These are phyloP conservation scores for Oryza officinalis DNA, from an alignment of 176 grass and related monocot genomes.

Conservation along the genomic window DNA sequence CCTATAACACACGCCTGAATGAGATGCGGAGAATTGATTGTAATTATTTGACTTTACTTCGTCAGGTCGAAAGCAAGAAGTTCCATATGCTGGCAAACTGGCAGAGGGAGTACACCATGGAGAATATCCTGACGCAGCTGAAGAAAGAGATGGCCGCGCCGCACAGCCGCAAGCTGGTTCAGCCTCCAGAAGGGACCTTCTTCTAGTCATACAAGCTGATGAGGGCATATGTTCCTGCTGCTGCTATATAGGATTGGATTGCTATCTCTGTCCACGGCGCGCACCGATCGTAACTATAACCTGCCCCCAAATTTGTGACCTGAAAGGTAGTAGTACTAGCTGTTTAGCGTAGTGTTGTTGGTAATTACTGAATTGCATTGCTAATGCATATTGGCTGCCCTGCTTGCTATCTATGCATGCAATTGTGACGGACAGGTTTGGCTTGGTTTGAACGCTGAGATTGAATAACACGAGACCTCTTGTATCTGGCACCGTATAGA, in stretches of 20 bases:
- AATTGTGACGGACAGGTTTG: not conserved
- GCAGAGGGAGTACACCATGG: conserved; percentile 59
- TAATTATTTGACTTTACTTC: not conserved
- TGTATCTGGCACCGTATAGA: not conserved
- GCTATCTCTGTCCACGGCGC: not conserved
- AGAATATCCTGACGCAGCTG: conserved; percentile 49
- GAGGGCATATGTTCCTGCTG: not conserved
- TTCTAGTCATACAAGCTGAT: not conserved
- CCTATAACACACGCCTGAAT: not conserved
- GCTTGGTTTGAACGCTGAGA: not conserved
- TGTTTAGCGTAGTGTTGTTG: not conserved
- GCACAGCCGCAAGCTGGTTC: conserved; percentile 49
- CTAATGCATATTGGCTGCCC: not conserved
- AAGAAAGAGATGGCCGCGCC: conserved; percentile 57
- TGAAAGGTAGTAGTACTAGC: not conserved
- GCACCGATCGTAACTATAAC: not conserved
- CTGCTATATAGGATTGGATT: not conserved
- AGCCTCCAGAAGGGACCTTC: conserved; percentile 48
- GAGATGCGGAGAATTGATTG: not conserved
- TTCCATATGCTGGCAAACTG: conserved; percentile 41
- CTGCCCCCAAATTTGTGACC: not conserved
- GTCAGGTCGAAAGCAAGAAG: conserved; percentile 45
- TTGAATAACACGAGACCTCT: not conserved
- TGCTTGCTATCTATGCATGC: not conserved
- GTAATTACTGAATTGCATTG: not conserved